phyloP scores from a whole-genome alignment of 495 filamentous ascomycete species.

The Penicillium fimorum region DNA sequence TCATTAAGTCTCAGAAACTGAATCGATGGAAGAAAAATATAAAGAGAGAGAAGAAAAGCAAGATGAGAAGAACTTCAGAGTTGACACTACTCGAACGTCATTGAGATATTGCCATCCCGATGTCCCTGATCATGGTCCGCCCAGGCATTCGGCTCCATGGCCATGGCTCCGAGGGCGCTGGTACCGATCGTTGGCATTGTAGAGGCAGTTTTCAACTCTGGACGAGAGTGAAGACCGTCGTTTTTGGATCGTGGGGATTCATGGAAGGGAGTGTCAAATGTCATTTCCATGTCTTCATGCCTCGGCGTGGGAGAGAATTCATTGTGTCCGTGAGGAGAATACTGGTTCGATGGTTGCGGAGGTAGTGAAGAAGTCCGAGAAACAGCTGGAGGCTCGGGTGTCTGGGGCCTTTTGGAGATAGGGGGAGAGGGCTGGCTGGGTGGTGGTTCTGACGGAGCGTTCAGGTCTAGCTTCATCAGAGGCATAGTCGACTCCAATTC shows the following conservation, averaged over 20 bases:
- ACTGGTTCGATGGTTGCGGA: slow-evolving; percentile 18
- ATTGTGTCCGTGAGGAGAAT: slow-evolving; percentile 19
- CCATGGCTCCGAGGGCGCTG: slow-evolving; percentile 37
- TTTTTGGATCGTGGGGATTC: slow-evolving; percentile 31
- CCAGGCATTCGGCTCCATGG: slow-evolving; percentile 74
- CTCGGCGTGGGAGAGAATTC: slow-evolving; percentile 25
- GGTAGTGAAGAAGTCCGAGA: slow-evolving; percentile 38
- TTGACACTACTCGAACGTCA: slow-evolving; percentile 55
- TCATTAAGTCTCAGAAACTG: slow-evolving; percentile 5
- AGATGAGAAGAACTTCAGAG: slow-evolving; percentile 6
- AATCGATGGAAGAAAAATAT: slow-evolving; percentile 8
- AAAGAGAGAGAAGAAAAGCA: slow-evolving; percentile 8
- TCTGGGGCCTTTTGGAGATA: slow-evolving; percentile 50
- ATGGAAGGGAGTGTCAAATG: slow-evolving; percentile 64
- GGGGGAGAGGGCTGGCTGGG: slow-evolving; percentile 32
- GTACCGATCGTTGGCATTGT: slow-evolving; percentile 35
- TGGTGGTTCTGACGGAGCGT: slow-evolving; percentile 28
- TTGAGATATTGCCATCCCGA: slow-evolving; percentile 52
- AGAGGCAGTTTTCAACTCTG: slow-evolving; percentile 43
- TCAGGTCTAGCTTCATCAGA: slow-evolving; percentile 76
- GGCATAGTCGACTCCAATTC: slow-evolving; percentile 86
- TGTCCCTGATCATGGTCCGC: slow-evolving; percentile 61
- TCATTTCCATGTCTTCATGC: slow-evolving; percentile 64
- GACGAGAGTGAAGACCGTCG: slow-evolving; percentile 26
- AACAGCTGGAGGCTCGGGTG: slow-evolving; percentile 25